Percentiles rank a stretch among this genome's conserved stretches.
Evolutionary conservation across 176 grass and related monocot species (phyloP).

Genomic region (Phoenix roebelenii): DNA sequence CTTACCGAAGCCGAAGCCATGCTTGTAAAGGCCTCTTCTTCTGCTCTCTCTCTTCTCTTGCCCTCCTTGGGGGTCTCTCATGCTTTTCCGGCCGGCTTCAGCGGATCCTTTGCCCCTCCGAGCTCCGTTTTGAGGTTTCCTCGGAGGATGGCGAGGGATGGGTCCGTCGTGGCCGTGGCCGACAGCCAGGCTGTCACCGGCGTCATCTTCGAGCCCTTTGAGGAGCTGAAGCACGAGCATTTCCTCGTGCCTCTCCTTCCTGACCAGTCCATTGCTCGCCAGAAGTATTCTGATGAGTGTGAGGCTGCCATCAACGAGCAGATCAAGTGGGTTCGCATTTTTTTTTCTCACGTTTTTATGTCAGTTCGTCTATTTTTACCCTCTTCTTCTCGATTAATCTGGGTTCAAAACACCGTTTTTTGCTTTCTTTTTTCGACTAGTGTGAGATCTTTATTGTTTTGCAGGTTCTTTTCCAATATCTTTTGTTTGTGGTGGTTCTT

Average conservation of each 20-base stretch:
- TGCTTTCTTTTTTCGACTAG: background rate
- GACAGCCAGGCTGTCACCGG: slow-evolving; percentile 41
- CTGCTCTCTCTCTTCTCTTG: background rate
- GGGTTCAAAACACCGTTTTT: background rate
- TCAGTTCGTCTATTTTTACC: background rate
- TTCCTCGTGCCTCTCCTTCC: slow-evolving; percentile 49
- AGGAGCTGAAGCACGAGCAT: slow-evolving; percentile 65
- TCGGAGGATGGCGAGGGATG: slow-evolving; percentile 4
- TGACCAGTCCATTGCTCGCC: slow-evolving; percentile 46
- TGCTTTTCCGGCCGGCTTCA: slow-evolving; percentile 2
- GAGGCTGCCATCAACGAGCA: slow-evolving; percentile 82
- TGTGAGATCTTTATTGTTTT: background rate
- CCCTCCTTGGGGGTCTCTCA: background rate
- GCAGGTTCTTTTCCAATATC: too few relatives aligned
- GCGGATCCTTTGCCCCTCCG: background rate
- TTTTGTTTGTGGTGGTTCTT: too few relatives aligned
- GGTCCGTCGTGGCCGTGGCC: background rate
- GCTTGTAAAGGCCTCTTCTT: slow-evolving; percentile 26
- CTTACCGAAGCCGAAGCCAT: background rate
- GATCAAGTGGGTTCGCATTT: slow-evolving; percentile 47
- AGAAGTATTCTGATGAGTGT: slow-evolving; percentile 56
- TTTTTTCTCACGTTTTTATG: background rate
- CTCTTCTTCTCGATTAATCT: background rate
- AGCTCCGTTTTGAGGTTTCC: slow-evolving; percentile 4
- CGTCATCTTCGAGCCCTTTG: slow-evolving; percentile 65